Evolutionary conservation across 116 monocot species (phyloP).

Genomic region (Iris pallida): DNA sequence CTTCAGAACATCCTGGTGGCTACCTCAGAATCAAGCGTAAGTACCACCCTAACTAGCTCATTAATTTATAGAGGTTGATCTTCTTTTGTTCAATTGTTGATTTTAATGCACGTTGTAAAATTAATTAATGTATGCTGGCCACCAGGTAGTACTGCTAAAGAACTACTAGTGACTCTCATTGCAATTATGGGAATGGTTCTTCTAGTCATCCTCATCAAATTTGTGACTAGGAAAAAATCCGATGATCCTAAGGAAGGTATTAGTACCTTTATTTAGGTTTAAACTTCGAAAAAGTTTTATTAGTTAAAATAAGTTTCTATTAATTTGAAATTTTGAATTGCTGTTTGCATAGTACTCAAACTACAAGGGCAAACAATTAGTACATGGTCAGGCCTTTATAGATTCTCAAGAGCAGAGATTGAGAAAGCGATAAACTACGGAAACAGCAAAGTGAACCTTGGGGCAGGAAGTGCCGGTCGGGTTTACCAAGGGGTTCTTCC

Average conservation of each 20-base stretch:
- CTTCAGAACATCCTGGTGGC: conserved; percentile 3
- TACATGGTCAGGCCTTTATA: conserved; percentile 39
- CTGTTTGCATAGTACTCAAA: neutral
- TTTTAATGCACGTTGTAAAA: neutral
- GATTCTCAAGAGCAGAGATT: conserved; percentile 38
- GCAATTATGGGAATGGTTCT: conserved; percentile 19
- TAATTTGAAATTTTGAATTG: neutral
- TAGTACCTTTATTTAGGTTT: neutral
- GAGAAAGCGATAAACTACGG: conserved; percentile 38
- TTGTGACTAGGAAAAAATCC: conserved; percentile 14
- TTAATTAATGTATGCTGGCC: neutral
- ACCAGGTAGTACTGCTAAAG: conserved; percentile 7
- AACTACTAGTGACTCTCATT: conserved; percentile 1
- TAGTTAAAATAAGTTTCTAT: neutral
- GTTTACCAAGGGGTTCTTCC: conserved; percentile 47
- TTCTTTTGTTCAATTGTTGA: neutral
- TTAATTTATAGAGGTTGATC: neutral
- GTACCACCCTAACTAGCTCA: neutral
- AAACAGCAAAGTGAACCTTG: conserved; percentile 26
- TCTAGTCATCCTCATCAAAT: conserved; percentile 25
- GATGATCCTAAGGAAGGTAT: conserved; percentile 13
- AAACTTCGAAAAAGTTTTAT: neutral
- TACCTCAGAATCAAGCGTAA: conserved; percentile 23
- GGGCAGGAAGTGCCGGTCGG: conserved; percentile 46
- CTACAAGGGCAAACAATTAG: conserved; percentile 11